A percentile compares a stretch with the other conserved stretches of the same genome.
phyloP scores from a whole-genome alignment of 352 stramenopile genomes.

The Achlya hypogyna region DNA sequence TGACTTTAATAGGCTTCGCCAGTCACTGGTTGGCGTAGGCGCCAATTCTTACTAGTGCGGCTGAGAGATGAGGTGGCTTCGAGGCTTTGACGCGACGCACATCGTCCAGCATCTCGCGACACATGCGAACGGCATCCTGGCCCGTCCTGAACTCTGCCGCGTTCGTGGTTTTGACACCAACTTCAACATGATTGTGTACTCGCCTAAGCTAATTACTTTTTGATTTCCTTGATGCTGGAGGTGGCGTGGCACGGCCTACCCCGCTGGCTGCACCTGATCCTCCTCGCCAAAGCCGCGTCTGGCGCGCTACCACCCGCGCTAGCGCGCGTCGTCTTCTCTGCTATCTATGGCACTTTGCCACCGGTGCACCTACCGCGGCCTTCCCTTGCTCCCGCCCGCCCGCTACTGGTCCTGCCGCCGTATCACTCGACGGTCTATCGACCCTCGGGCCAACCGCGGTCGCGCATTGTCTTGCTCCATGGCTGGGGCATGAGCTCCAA shows the following conservation, averaged over 20 bases:
- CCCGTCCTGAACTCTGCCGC: too few species aligned
- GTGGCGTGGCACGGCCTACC: background rate
- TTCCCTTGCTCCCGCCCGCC: background rate
- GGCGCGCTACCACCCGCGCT: background rate
- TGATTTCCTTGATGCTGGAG: too few species aligned
- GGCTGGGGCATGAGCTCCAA: constrained; percentile 15
- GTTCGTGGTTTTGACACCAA: too few species aligned
- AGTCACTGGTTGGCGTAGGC: too few species aligned
- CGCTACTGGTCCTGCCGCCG: background rate
- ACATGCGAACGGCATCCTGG: too few species aligned
- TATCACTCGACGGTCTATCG: background rate
- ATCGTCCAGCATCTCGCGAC: too few species aligned
- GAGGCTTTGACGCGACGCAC: too few species aligned
- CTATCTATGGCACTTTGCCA: background rate
- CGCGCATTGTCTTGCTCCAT: constrained; percentile 10
- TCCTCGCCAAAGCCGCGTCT: background rate
- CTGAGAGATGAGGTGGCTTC: too few species aligned
- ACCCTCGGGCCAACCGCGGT: background rate
- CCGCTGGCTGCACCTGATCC: background rate
- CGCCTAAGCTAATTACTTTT: too few species aligned
- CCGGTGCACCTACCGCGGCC: too few species aligned
- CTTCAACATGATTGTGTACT: background rate
- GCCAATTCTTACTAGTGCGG: too few species aligned
- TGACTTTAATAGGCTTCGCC: too few species aligned
- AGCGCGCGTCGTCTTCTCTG: background rate